Evolutionary conservation across 805 yeast genomes (phyloP).

Genomic region (Candida suzukii): DNA sequence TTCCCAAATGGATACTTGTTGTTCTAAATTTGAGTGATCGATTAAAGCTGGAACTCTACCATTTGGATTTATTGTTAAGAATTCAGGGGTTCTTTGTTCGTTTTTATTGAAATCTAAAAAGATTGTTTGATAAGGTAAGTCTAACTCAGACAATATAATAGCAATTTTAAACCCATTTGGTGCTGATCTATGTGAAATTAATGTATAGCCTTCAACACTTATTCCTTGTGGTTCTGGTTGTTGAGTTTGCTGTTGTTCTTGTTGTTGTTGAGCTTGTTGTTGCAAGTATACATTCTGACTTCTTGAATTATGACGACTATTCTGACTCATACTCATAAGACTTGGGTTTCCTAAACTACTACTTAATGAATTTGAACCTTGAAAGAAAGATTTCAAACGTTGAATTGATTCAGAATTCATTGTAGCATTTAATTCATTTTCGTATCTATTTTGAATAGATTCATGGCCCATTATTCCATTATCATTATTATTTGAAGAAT

Average conservation of each 20-base stretch:
- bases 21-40: conserved; percentile 63
- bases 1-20: conserved; percentile 85
- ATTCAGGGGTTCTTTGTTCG: conserved; percentile 91
- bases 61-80: conserved; percentile 89
- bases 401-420: conserved; percentile 38
- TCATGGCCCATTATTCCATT: conserved; percentile 22
- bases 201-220: conserved; percentile 76
- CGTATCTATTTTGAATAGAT: conserved; percentile 35
- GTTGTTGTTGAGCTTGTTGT: not conserved
- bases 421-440: conserved; percentile 36
- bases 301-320: not conserved
- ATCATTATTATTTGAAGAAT: conserved; percentile 3
- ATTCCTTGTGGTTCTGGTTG: conserved; percentile 24
- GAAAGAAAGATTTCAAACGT: conserved; percentile 64
- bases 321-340: not conserved
- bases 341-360: not conserved
- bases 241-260: conserved; percentile 22
- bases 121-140: conserved; percentile 70
- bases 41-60: conserved; percentile 93
- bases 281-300: conserved; percentile 16
- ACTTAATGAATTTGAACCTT: conserved; percentile 25
- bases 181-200: conserved; percentile 79
- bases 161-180: conserved; percentile 97
- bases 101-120: conserved; percentile 82
- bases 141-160: conserved; percentile 77